Conservation (phyloP, 192 early-diverging fungal genomes). For the Backusella australiensis region DNA sequence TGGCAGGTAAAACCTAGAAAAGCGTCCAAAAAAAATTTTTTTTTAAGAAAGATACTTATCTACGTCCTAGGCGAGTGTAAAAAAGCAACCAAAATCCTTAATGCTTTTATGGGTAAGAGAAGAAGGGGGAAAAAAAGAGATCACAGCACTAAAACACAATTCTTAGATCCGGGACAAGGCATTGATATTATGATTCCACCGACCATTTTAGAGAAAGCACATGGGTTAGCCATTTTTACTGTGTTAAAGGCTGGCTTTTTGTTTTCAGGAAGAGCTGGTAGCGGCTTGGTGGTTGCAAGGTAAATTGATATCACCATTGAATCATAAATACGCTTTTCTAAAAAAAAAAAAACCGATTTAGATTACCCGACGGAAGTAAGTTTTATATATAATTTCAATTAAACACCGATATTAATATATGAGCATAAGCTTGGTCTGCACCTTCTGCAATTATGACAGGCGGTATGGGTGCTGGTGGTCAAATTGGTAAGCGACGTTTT, state of each 20-base stretch:
- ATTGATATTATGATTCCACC: constrained; percentile 69
- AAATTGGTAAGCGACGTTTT: constrained; percentile 48
- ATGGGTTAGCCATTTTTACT: constrained; percentile 91
- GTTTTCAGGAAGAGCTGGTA: constrained; percentile 86
- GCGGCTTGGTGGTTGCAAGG: constrained; percentile 86
- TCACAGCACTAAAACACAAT: background rate
- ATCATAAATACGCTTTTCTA: background rate
- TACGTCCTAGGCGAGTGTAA: constrained; percentile 24
- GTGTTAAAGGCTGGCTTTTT: constrained; percentile 95
- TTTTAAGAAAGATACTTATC: background rate
- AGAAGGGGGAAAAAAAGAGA: background rate
- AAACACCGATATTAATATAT: background rate
- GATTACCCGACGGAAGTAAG: constrained; percentile 14
- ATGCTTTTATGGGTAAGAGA: constrained; percentile 26
- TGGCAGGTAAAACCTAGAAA: constrained; percentile 19
- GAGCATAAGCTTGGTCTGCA: constrained; percentile 63
- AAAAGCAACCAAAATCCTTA: constrained; percentile 33
- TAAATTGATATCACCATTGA: constrained; percentile 8
- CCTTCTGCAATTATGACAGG: constrained; percentile 78
- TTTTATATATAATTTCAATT: background rate
- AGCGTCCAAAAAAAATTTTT: background rate
- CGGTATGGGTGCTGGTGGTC: constrained; percentile 83
- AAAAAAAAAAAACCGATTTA: background rate
- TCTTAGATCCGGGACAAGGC: constrained; percentile 43
- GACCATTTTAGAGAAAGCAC: constrained; percentile 66